phyloP scores from a whole-genome alignment of 2,329 filamentous ascomycete species.

The Penicillium sp. region DNA sequence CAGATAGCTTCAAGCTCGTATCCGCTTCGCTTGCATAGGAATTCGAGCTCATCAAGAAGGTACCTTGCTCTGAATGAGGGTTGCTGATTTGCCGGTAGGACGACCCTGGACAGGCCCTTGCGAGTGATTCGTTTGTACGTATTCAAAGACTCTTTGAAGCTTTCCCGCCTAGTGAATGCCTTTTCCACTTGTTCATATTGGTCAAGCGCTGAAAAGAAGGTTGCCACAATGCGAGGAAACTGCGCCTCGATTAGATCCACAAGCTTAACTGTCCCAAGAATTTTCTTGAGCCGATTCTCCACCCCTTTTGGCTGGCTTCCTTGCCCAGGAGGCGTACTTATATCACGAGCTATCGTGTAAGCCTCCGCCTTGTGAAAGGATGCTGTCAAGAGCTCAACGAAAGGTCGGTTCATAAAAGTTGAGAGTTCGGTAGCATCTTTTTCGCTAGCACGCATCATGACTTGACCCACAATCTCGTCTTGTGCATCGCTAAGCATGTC shows the following conservation, averaged over 20 bases:
- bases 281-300: conserved; percentile 68
- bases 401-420: conserved; percentile 58
- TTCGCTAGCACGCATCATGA: conserved; percentile 79
- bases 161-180: conserved; percentile 64
- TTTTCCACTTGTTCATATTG: conserved; percentile 76
- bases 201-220: conserved; percentile 77
- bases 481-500: conserved; percentile 74
- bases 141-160: conserved; percentile 64
- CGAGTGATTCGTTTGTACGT: conserved; percentile 72
- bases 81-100: conserved; percentile 79
- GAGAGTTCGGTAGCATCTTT: conserved; percentile 67
- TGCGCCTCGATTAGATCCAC: conserved; percentile 66
- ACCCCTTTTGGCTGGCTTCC: conserved; percentile 59
- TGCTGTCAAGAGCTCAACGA: conserved; percentile 63
- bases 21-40: conserved; percentile 75
- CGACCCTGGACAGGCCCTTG: conserved; percentile 68
- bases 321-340: conserved; percentile 54
- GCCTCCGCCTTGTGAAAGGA: conserved; percentile 81
- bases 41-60: conserved; percentile 74
- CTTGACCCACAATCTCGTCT: conserved; percentile 77
- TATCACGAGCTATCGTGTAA: conserved; percentile 82
- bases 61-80: conserved; percentile 82
- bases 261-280: conserved; percentile 71
- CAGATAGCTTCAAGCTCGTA: conserved; percentile 71
- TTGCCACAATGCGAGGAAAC: conserved; percentile 77